Conservation (phyloP, 352 stramenopile genomes). For the Pythium inflatum region DNA sequence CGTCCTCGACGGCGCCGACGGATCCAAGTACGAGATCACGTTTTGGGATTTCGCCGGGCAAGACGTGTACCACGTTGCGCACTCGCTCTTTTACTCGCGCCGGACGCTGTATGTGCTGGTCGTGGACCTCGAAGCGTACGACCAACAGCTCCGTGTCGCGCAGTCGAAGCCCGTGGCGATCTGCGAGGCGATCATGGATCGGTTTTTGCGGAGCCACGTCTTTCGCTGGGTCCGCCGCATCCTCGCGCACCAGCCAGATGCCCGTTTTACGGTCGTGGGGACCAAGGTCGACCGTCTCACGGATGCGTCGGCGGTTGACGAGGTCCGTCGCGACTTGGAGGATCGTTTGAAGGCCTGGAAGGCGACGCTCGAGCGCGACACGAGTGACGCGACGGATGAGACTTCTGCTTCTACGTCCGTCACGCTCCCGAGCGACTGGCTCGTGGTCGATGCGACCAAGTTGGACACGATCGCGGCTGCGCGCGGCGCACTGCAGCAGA, state of each 20-base stretch:
- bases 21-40: conserved; percentile 5
- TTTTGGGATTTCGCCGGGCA: conserved; percentile 20
- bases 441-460: neutral
- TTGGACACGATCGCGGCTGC: neutral
- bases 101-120: conserved; percentile 12
- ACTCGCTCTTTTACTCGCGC: conserved; percentile 14
- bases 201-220: conserved; percentile 14
- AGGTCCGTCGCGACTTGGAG: conserved; percentile 8
- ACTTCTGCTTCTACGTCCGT: no score
- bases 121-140: conserved; percentile 11
- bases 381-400: no score
- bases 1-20: neutral
- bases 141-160: neutral
- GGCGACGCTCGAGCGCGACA: neutral
- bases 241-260: conserved; percentile 21
- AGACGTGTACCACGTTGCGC: conserved; percentile 10
- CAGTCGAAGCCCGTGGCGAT: neutral
- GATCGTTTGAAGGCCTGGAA: neutral
- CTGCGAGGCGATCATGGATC: conserved; percentile 2
- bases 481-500: neutral
- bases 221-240: conserved; percentile 29
- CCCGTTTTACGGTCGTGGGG: conserved; percentile 25
- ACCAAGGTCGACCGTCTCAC: conserved; percentile 8
- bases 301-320: neutral
- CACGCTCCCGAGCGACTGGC: conserved; percentile 16